phyloP scores from a whole-genome alignment of 441 rosid species.

The Eutrema salsugineum region DNA sequence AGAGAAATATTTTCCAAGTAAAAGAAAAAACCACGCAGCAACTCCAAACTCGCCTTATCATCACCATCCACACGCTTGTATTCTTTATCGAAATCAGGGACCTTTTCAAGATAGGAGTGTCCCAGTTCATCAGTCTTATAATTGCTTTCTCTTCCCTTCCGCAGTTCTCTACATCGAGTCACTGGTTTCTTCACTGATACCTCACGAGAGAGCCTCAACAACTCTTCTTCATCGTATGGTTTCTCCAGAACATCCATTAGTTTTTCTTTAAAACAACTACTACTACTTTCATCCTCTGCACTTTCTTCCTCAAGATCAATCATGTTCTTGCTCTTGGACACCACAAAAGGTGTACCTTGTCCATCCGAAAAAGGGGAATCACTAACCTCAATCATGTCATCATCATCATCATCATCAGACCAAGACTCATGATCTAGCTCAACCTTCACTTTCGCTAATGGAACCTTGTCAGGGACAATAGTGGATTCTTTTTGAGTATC shows the following conservation, averaged over 20 bases:
- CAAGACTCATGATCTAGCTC: constrained; percentile 12
- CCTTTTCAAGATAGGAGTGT: constrained; percentile 8
- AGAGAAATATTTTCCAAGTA: constrained; percentile 21
- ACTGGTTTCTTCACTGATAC: background rate
- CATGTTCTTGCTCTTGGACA: constrained; percentile 19
- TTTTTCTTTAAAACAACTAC: background rate
- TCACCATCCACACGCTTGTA: constrained; percentile 16
- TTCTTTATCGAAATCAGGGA: constrained; percentile 10
- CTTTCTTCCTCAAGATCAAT: constrained; percentile 18
- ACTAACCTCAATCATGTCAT: constrained; percentile 15
- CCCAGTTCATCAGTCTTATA: constrained; percentile 13
- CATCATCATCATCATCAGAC: background rate
- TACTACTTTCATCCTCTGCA: background rate
- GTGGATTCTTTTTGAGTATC: background rate
- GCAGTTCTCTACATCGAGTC: constrained; percentile 21
- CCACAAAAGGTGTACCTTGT: constrained; percentile 20
- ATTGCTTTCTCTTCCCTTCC: constrained; percentile 16
- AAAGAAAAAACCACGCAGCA: constrained; percentile 32
- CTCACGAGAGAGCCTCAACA: constrained; percentile 1
- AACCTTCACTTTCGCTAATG: background rate
- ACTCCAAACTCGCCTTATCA: constrained; percentile 13
- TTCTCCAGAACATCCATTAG: constrained; percentile 11
- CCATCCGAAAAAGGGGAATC: constrained; percentile 16
- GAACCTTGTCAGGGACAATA: background rate
- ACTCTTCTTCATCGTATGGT: constrained; percentile 18